Evolutionary conservation across 768 basidiomycete species (phyloP).

Genomic region (Cystobasidium ongulense): DNA sequence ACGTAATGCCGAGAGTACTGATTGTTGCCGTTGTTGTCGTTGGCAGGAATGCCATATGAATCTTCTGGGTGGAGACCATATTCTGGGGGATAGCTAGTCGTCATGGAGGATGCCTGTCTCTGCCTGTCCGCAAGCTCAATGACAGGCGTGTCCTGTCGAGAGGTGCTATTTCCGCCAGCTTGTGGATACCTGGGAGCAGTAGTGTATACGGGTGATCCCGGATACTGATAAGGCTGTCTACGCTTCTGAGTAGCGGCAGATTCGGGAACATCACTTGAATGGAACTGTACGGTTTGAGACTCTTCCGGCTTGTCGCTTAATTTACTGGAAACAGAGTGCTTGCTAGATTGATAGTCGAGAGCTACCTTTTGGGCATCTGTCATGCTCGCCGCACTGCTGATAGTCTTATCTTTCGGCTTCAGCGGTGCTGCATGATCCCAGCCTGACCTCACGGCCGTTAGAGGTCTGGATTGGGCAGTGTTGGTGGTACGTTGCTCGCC

Average conservation of each 20-base stretch:
- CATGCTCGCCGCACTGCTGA: neutral
- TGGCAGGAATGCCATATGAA: neutral
- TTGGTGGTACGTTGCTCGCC: neutral
- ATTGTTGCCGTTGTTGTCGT: neutral
- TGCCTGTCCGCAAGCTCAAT: constrained; percentile 19
- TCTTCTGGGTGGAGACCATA: neutral
- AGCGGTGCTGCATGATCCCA: neutral
- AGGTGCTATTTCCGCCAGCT: neutral
- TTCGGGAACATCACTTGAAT: too few relatives aligned
- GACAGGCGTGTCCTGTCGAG: neutral
- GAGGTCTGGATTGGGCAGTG: neutral
- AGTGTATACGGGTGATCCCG: constrained; percentile 20
- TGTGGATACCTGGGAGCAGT: neutral
- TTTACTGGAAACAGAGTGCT: neutral
- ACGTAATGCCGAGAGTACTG: neutral
- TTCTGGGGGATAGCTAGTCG: constrained; percentile 3
- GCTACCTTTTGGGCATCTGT: neutral
- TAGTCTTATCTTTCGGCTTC: neutral
- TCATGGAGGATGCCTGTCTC: neutral
- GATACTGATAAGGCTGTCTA: constrained; percentile 9
- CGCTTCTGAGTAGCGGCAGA: neutral
- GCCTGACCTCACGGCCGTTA: neutral
- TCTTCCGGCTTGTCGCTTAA: neutral
- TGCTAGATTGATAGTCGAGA: neutral
- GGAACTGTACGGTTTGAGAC: too few relatives aligned